These are phyloP conservation scores for Carpinus viminea DNA, from an alignment of 306 rosid genomes.

Conservation along the genomic window DNA sequence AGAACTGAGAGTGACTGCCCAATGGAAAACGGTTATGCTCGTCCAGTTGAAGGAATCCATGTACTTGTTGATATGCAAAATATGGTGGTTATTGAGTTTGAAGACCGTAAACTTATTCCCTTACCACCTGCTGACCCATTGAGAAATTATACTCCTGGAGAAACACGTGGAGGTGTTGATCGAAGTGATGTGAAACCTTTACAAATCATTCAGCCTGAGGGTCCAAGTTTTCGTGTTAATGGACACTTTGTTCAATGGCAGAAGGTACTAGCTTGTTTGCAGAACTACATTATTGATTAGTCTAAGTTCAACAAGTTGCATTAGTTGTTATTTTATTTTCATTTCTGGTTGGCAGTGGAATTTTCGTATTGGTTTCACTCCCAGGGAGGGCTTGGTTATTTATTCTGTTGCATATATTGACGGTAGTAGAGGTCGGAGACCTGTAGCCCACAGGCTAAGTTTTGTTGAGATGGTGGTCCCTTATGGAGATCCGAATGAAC, in stretches of 20 bases:
- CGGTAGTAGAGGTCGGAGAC: constrained; percentile 75
- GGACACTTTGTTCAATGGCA: constrained; percentile 80
- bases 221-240: constrained; percentile 80
- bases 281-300: constrained; percentile 11
- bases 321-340: constrained; percentile 6
- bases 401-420: constrained; percentile 71
- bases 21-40: constrained; percentile 86
- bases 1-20: constrained; percentile 90
- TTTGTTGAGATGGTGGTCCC: constrained; percentile 91
- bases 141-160: constrained; percentile 74
- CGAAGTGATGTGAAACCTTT: constrained; percentile 79
- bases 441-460: constrained; percentile 75
- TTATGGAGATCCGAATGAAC: constrained; percentile 85
- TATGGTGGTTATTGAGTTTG: constrained; percentile 76
- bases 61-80: constrained; percentile 86
- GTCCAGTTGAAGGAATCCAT: constrained; percentile 85
- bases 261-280: constrained; percentile 46
- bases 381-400: constrained; percentile 72
- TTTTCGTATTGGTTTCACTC: constrained; percentile 78
- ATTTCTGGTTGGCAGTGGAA: constrained; percentile 65
- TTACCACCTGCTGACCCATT: constrained; percentile 84
- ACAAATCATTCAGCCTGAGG: constrained; percentile 75
- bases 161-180: constrained; percentile 81
- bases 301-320: constrained; percentile 9
- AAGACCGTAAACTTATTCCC: constrained; percentile 74